Base-by-base conservation (phyloP, 768 basidiomycete species). In the Calvatia gigantea region DNA sequence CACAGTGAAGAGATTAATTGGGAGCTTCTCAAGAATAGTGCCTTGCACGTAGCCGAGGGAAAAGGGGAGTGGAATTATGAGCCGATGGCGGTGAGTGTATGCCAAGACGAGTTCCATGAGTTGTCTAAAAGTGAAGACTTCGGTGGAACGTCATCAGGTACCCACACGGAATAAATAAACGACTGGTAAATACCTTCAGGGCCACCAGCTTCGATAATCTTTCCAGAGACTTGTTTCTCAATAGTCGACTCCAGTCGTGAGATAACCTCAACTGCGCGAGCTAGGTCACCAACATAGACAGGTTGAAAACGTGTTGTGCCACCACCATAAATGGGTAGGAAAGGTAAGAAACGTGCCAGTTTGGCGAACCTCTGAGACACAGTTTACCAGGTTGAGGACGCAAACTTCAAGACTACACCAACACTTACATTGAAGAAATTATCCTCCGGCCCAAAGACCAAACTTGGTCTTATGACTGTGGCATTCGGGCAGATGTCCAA, bases 321-420 rank as follows among this genome's bases (percentile, higher is more conserved):
- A n/a, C 84, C 84, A 7, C 81, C 85, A 62, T 89, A 90, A 4
- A 91, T 85, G n/a, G 88, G 89, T 25, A 90, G 67, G 64, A 88
- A 83, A 2, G 88, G 88, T 31, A 90, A 68, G 57, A 80, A 73
- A 47, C 72, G 74, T 0, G 85, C 79, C 27, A 91, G 67, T 25
- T 70, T 74, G 28, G 84, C 82, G 62, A 91, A 88, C 39, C 84
- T 75, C 87, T 89, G 59, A 12, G 29, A 23, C 17, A 50, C 7
- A 11, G 42, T 19, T 25, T 11, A 43, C 27, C 12, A 37, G 58
- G 28, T 28, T 48, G 42, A 42, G 19, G 8, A 48, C 8, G 12
- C 6, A 33, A 46, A 38, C 23, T 3, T 14, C 15, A 6, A 12
- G 58, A 21, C 48, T 76, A 44, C 52, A 82, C 15, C 3, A 17